These are phyloP conservation scores for Mycena vulgaris DNA, from an alignment of 768 basidiomycete genomes.

Conservation along the genomic window DNA sequence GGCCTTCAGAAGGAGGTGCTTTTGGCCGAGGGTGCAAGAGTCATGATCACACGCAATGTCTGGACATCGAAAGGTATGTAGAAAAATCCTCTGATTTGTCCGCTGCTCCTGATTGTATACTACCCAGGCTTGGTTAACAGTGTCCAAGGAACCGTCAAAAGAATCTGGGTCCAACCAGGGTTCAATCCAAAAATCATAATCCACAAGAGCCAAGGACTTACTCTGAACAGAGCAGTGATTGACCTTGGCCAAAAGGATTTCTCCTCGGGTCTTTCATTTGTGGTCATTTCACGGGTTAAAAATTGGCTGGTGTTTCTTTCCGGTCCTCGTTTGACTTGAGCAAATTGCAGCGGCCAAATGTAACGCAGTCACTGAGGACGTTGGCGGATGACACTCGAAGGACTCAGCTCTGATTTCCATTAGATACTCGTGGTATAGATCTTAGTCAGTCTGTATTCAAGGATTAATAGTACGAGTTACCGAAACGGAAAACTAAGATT, in stretches of 20 bases:
- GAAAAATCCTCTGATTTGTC: no score
- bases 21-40: slow-evolving; percentile 39
- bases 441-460: slow-evolving; percentile 10
- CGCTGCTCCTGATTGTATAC: not conserved
- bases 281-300: slow-evolving; percentile 16
- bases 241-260: slow-evolving; percentile 11
- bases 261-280: slow-evolving; percentile 10
- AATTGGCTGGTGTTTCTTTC: not conserved
- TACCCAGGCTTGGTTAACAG: slow-evolving; percentile 18
- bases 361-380: slow-evolving; percentile 13
- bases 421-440: slow-evolving; percentile 13
- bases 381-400: not conserved
- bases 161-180: slow-evolving; percentile 14
- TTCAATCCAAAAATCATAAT: slow-evolving; percentile 58
- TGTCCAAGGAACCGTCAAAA: slow-evolving; percentile 17
- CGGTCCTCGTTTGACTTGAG: not conserved
- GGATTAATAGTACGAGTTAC: no score
- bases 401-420: not conserved
- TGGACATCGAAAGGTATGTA: slow-evolving; percentile 38
- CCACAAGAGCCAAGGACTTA: slow-evolving; percentile 86
- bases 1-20: slow-evolving; percentile 40
- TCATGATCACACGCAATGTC: slow-evolving; percentile 45
- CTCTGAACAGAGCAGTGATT: slow-evolving; percentile 70
- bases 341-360: not conserved
- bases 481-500: not conserved